Conservation (phyloP, 352 stramenopile genomes). For the Globisporangium nunn region DNA sequence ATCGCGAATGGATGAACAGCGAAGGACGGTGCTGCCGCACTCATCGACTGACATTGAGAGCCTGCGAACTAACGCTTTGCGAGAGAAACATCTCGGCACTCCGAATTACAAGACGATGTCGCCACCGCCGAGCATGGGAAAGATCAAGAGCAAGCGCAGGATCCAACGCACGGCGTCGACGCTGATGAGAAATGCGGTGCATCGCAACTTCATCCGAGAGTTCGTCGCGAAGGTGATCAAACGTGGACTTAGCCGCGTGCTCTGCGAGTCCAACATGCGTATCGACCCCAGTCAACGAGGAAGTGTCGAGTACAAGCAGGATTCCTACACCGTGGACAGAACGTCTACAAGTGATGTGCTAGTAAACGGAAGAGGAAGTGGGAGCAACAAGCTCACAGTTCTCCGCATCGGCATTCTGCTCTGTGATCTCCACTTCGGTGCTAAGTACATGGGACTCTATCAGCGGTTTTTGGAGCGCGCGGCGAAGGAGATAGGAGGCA, state of each 20-base stretch:
- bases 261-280: slow-evolving; percentile 31
- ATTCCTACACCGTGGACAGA: neutral
- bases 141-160: slow-evolving; percentile 1
- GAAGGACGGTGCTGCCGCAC: slow-evolving; percentile 1
- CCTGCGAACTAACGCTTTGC: neutral
- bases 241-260: slow-evolving; percentile 23
- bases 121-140: neutral
- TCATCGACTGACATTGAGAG: neutral
- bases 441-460: slow-evolving; percentile 31
- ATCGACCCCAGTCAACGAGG: neutral
- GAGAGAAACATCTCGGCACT: neutral
- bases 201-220: slow-evolving; percentile 21
- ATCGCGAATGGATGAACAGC: slow-evolving; percentile 4
- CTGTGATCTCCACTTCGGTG: slow-evolving; percentile 32
- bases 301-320: neutral
- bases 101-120: neutral
- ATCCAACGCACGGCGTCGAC: slow-evolving; percentile 1
- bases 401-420: slow-evolving; percentile 30
- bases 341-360: neutral
- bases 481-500: slow-evolving; percentile 12
- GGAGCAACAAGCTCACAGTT: neutral
- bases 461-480: slow-evolving; percentile 27
- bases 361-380: no score
- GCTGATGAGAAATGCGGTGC: slow-evolving; percentile 11
- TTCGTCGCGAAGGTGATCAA: slow-evolving; percentile 25